Conservation (phyloP, 108 stramenopile species). For the Nitzschia sp. region DNA sequence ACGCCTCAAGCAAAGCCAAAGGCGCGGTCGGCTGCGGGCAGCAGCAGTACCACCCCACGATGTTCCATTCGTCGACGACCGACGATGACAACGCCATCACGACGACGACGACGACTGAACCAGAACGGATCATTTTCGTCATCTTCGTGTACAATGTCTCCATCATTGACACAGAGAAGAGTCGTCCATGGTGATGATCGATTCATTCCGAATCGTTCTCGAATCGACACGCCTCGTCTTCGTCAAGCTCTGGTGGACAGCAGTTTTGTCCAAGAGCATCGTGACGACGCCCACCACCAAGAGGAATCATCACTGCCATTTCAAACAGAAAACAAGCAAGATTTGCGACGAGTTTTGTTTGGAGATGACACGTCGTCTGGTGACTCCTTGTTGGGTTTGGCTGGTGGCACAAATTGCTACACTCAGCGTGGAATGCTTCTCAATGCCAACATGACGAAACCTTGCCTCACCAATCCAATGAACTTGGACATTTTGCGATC, state of each 20-base stretch:
- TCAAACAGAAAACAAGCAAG: neutral
- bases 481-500: neutral
- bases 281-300: conserved; percentile 2
- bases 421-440: neutral
- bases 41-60: no score
- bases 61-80: no score
- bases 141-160: no score
- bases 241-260: neutral
- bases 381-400: neutral
- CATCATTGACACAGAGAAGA: no score
- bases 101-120: no score
- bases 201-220: conserved; percentile 7
- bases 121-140: no score
- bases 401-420: neutral
- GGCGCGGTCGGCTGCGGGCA: no score
- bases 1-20: no score
- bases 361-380: neutral
- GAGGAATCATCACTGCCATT: neutral
- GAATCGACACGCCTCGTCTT: neutral
- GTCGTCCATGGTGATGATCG: neutral
- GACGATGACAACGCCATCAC: no score
- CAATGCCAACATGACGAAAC: neutral
- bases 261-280: neutral
- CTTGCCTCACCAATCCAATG: neutral
- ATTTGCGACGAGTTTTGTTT: neutral